A percentile compares a stretch with the other conserved stretches of the same genome.
These are phyloP conservation scores for Pulveroboletus ravenelii DNA, from an alignment of 768 basidiomycete genomes.

Conservation along the genomic window DNA sequence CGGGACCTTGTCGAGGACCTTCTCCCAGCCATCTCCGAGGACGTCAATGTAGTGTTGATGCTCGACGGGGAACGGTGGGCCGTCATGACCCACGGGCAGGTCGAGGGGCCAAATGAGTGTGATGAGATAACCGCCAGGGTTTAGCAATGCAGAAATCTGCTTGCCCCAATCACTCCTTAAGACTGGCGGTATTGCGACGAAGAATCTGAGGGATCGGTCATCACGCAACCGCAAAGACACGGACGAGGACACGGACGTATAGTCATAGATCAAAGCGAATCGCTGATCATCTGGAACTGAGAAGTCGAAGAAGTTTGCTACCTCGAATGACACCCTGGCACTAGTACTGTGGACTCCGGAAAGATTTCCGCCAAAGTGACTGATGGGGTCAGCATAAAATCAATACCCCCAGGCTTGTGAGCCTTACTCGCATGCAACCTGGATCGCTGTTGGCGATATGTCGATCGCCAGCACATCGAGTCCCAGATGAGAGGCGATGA, in stretches of 20 bases:
- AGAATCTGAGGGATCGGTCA: slow-evolving; percentile 34
- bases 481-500: slow-evolving; percentile 13
- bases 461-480: slow-evolving; percentile 10
- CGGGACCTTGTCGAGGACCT: slow-evolving; percentile 34
- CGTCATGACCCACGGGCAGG: slow-evolving; percentile 39
- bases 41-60: slow-evolving; percentile 49
- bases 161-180: slow-evolving; percentile 52
- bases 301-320: slow-evolving; percentile 15
- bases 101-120: slow-evolving; percentile 57
- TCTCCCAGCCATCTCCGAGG: slow-evolving; percentile 48
- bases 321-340: slow-evolving; percentile 16
- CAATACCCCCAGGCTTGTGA: background rate
- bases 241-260: slow-evolving; percentile 4
- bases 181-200: slow-evolving; percentile 62
- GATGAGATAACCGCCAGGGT: slow-evolving; percentile 60
- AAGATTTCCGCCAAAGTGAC: background rate
- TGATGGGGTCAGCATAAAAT: background rate
- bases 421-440: slow-evolving; percentile 19
- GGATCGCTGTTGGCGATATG: slow-evolving; percentile 3
- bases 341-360: background rate
- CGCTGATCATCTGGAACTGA: slow-evolving; percentile 13
- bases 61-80: slow-evolving; percentile 61
- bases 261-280: slow-evolving; percentile 15
- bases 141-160: slow-evolving; percentile 52
- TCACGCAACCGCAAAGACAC: background rate